Evolutionary conservation across 306 rosid genomes (phyloP), one percentile per base, ranked within the genome.

Genomic region (Cercis canadensis): DNA sequence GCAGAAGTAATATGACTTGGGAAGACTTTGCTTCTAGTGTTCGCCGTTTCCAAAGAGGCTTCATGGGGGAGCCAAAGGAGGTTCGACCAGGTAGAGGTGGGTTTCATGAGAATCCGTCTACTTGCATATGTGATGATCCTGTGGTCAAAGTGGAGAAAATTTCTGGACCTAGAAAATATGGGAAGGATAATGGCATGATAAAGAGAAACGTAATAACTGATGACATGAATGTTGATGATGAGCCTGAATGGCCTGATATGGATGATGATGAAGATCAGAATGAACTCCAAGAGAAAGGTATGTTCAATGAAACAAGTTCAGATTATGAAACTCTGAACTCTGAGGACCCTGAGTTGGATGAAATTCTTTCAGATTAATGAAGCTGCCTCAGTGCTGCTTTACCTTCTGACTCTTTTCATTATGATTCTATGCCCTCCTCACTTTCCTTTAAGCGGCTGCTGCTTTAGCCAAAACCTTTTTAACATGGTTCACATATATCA

Each of bases 21-120:
- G 97, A 85, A 66, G 92, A 61, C 74, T 95, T 95, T 75, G 87
- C 96, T 58, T 87, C 99, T 24, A 31, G 82, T 39, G 81, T 84
- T 64, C 94, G 92, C n/a, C 84, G 82, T 61, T 84, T 67, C 61
- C 99, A 95, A 82, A 87, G 78, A 87, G 97, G 99, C 75, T 95
- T 95, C 78, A 89, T 89, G 85, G 99, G 99, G 66, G 96, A 78
- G 80, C 97, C 99, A 58, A 87, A 89, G 51, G 99, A 95, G 84
- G 80, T 81, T 76, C 86, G 96, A 78, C 90, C 96, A 19, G 99
- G 99, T 33, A 89, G 97, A 85, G 99, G 99, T 11, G 96, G 87
- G 72, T 95, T 95, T 75, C 97, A 95, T 72, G 99, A 95, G 79
- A 95, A 95, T 80, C 99, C 99, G 50, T 77, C 90, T 19, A 63